Evolutionary conservation across 768 basidiomycete genomes (phyloP).

Genomic region (Leccinum olivaceopallidum): DNA sequence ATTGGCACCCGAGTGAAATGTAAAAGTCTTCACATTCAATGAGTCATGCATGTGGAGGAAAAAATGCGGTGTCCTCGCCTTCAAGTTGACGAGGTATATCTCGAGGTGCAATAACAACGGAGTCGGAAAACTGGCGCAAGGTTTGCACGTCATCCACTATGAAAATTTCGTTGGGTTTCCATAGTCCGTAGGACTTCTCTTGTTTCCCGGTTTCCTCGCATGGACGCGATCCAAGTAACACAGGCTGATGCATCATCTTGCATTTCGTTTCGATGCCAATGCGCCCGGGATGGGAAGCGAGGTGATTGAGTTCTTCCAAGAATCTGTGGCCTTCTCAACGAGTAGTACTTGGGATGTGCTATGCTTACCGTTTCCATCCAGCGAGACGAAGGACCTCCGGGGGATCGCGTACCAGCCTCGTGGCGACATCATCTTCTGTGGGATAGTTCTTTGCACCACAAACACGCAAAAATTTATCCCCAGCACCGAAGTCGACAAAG

Average conservation of each 20-base stretch:
- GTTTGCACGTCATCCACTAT: constrained; percentile 82
- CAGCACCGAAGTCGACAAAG: constrained; percentile 81
- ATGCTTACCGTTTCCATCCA: constrained; percentile 46
- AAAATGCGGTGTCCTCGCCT: too few relatives aligned
- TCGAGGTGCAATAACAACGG: constrained; percentile 73
- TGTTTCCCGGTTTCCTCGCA: constrained; percentile 29
- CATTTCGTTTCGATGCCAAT: constrained; percentile 42
- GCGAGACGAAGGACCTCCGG: constrained; percentile 65
- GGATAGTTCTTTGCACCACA: constrained; percentile 89
- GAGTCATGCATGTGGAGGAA: background rate
- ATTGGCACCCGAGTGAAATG: constrained; percentile 63
- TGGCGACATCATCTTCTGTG: constrained; percentile 74
- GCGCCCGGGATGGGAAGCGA: constrained; percentile 64
- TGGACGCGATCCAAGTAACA: constrained; percentile 55
- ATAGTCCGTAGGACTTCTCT: constrained; percentile 65
- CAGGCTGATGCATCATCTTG: constrained; percentile 64
- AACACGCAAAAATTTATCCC: constrained; percentile 80
- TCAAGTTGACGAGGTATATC: constrained; percentile 67
- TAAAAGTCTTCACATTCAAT: constrained; percentile 58
- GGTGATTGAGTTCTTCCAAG: constrained; percentile 75
- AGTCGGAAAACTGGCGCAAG: constrained; percentile 71
- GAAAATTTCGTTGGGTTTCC: constrained; percentile 64
- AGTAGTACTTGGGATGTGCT: background rate
- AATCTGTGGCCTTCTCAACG: constrained; percentile 48
- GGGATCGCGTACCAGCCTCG: constrained; percentile 64